Evolutionary conservation across 148 eudicot species (phyloP).

Genomic region (Rhododendron ovatum): DNA sequence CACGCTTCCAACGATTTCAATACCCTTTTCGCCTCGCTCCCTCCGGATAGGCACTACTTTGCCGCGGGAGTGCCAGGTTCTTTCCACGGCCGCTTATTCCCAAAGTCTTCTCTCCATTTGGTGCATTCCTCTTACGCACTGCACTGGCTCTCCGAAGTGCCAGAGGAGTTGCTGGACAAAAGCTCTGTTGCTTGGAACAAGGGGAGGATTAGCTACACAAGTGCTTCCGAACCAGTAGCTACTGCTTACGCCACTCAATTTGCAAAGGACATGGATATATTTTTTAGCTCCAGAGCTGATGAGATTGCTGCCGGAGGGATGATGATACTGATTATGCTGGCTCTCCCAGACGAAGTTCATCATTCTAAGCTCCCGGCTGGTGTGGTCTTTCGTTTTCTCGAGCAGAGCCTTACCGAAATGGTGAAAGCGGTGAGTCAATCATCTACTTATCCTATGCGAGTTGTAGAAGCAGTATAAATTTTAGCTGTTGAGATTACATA

Average conservation of each 20-base stretch:
- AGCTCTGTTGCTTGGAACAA: conserved; percentile 1
- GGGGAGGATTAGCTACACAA: conserved; percentile 1
- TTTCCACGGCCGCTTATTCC: conserved; percentile 13
- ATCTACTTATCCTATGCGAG: background rate
- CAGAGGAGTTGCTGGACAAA: conserved; percentile 5
- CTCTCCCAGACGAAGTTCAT: background rate
- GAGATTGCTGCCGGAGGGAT: conserved; percentile 11
- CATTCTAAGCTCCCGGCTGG: background rate
- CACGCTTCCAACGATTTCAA: conserved; percentile 17
- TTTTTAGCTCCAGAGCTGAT: background rate
- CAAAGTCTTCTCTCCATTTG: conserved; percentile 12
- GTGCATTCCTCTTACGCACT: conserved; percentile 6
- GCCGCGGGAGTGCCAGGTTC: conserved; percentile 17
- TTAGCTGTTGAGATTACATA: background rate
- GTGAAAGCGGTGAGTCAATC: conserved; percentile 9
- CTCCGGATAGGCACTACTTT: conserved; percentile 2
- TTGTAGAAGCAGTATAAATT: background rate
- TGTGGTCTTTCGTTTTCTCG: background rate
- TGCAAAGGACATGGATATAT: conserved; percentile 6
- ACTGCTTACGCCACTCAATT: conserved; percentile 4
- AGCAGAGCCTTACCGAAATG: conserved; percentile 3
- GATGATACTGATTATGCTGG: background rate
- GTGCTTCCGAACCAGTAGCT: background rate
- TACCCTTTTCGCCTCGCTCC: conserved; percentile 10
- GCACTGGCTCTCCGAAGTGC: conserved; percentile 14